Evolutionary conservation across 306 rosid genomes (phyloP).

Genomic region (Arachis stenosperma): DNA sequence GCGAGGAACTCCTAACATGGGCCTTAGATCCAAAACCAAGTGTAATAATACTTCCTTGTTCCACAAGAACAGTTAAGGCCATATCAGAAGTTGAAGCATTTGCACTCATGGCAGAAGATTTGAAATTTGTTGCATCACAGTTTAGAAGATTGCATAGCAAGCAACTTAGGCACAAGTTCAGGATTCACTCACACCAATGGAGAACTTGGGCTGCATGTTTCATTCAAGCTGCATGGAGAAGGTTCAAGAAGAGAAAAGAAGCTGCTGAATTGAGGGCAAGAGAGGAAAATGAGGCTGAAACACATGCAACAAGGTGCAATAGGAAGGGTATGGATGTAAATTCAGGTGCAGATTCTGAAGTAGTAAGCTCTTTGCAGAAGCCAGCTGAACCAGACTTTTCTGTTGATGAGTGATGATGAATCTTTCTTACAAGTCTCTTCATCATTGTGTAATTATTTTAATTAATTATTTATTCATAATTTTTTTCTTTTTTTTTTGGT

Average conservation of each 20-base stretch:
- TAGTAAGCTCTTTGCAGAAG: constrained; percentile 56
- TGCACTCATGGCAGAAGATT: constrained; percentile 75
- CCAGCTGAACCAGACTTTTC: constrained; percentile 76
- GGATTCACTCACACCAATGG: constrained; percentile 85
- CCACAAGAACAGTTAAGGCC: constrained; percentile 76
- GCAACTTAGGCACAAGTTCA: constrained; percentile 73
- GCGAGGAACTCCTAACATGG: constrained; percentile 86
- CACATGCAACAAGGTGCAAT: constrained; percentile 35
- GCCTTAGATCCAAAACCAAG: constrained; percentile 74
- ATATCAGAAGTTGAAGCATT: constrained; percentile 81
- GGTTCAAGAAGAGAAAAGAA: constrained; percentile 56
- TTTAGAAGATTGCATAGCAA: constrained; percentile 77
- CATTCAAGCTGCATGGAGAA: constrained; percentile 77
- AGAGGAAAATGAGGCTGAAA: constrained; percentile 39
- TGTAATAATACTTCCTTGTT: constrained; percentile 58
- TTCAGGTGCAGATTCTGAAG: constrained; percentile 51
- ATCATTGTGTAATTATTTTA: background rate
- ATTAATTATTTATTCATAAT: background rate
- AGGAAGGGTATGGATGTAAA: constrained; percentile 44
- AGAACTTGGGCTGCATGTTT: constrained; percentile 77
- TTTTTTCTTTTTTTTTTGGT: no score
- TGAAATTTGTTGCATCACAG: constrained; percentile 78
- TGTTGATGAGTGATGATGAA: constrained; percentile 43
- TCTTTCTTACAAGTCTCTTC: background rate
- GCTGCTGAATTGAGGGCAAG: constrained; percentile 49